Evolutionary conservation across 1,284 basidiomycete genomes (phyloP).

Genomic region (Moniliophthora roreri): DNA sequence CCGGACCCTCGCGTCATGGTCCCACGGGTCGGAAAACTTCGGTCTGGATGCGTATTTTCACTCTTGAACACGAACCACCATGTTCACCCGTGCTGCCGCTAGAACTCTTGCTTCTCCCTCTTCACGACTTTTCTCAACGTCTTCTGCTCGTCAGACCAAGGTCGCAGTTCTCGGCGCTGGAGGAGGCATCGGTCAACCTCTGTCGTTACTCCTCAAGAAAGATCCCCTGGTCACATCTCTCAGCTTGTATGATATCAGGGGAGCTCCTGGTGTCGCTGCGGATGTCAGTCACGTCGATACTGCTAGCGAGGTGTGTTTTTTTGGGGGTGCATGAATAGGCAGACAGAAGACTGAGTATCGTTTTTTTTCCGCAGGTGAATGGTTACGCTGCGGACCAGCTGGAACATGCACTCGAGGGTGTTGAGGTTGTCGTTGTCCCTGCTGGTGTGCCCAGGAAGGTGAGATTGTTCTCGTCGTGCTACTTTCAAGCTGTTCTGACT

Average conservation of each 20-base stretch:
- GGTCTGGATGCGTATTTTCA: not conserved
- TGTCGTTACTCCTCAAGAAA: conserved; percentile 86
- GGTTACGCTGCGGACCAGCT: conserved; percentile 86
- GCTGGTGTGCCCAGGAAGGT: conserved; percentile 97
- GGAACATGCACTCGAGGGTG: conserved; percentile 83
- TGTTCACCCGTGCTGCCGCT: conserved; percentile 59
- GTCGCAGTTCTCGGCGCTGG: conserved; percentile 91
- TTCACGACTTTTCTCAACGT: conserved; percentile 78
- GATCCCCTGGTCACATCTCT: conserved; percentile 80
- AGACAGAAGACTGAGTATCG: no score
- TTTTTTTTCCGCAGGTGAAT: conserved; percentile 55
- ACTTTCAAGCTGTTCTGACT: conserved; percentile 24
- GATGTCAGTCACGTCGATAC: conserved; percentile 95
- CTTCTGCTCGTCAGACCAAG: conserved; percentile 70
- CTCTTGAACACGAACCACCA: conserved; percentile 24
- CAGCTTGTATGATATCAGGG: conserved; percentile 89
- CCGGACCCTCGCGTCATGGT: no score
- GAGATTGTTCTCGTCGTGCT: conserved; percentile 23
- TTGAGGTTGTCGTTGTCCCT: conserved; percentile 93
- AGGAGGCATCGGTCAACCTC: conserved; percentile 91
- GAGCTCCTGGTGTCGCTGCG: conserved; percentile 90
- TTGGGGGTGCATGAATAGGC: conserved; percentile 11
- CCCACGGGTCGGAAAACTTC: no score
- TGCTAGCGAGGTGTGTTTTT: conserved; percentile 66
- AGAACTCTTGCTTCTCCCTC: conserved; percentile 44